Base-by-base conservation (phyloP, 2,329 filamentous ascomycete genomes). In the Elsinoe fawcettii region DNA sequence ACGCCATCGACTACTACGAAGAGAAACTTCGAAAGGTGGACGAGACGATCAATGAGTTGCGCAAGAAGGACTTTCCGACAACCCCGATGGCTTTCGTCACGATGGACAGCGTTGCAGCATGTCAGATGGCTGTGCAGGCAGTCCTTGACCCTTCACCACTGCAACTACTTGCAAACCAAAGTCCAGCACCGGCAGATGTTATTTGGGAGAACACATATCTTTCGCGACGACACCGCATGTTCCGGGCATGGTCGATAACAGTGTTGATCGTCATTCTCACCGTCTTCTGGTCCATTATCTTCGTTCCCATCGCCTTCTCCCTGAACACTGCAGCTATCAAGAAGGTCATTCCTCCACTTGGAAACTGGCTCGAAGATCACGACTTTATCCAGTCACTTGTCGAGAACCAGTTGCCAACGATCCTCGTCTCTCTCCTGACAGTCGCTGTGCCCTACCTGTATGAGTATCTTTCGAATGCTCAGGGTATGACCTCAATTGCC, bases 81-180 rank as follows among this genome's bases (percentile, higher is more conserved):
- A 91, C 85, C 0, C 86, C 92, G 51, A 80, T 95, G 60, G 95
- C 95, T 1, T 96, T 99, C 70, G 88, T 99, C 37, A 97, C 93
- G 0, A 95, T 99, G 90, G 89, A 96, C 73, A 93, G 90, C 2
- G 93, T 96, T 51, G 88, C 91, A 12, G 86, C 91, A 18, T 83
- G 81, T 62, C 93, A 99, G 74, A 96, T 97, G 90, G 89, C 91
- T 22, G 89, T 96, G 43, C 93, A 99, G 71, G 91, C 93, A 3
- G 85, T 95, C 9, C 83, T 99, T 55, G 92, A 97, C 67, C 90
- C 93, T 2, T 86, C 88, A 9, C 93, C 95, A 0, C 85, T 91
- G 58, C 86, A 88, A 60, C 79, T 99, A 5, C 76, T 96, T 56
- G 91, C 92, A 7, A 91, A 90, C 59, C 80, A 87, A 25, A 91